Conservation (phyloP, 495 filamentous ascomycete species). For the Astrocystis sublimbata region DNA sequence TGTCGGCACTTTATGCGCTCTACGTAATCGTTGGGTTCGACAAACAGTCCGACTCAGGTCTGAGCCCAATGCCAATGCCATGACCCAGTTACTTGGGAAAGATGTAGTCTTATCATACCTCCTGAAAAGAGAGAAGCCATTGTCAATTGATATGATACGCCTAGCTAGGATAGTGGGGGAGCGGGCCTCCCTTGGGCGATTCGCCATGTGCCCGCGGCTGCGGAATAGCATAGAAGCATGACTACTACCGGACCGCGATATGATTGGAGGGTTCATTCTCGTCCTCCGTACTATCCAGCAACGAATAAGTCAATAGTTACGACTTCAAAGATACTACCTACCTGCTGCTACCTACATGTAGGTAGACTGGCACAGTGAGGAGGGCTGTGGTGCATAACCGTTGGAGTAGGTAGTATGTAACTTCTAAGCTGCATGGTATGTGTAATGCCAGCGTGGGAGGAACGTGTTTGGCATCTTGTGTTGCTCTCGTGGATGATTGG, state of each 20-base stretch:
- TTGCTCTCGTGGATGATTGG: background rate
- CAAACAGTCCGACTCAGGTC: no score
- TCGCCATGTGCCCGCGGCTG: background rate
- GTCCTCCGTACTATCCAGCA: background rate
- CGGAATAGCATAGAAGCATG: background rate
- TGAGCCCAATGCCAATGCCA: no score
- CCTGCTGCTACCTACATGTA: no score
- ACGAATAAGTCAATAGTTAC: background rate
- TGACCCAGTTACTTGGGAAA: no score
- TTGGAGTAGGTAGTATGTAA: background rate
- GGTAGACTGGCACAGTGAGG: background rate
- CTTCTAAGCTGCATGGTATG: background rate
- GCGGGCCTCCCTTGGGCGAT: background rate
- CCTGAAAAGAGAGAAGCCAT: background rate
- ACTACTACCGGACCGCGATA: background rate
- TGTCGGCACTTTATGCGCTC: background rate
- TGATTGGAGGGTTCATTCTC: background rate
- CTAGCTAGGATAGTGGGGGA: background rate
- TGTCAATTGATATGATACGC: background rate
- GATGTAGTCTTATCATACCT: background rate
- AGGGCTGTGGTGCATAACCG: conserved; percentile 1
- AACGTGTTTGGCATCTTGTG: background rate
- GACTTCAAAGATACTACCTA: no score
- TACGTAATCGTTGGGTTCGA: no score
- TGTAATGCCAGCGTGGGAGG: background rate